phyloP scores from a whole-genome alignment of 768 basidiomycete genomes.

The Paxillus ammoniavirescens region DNA sequence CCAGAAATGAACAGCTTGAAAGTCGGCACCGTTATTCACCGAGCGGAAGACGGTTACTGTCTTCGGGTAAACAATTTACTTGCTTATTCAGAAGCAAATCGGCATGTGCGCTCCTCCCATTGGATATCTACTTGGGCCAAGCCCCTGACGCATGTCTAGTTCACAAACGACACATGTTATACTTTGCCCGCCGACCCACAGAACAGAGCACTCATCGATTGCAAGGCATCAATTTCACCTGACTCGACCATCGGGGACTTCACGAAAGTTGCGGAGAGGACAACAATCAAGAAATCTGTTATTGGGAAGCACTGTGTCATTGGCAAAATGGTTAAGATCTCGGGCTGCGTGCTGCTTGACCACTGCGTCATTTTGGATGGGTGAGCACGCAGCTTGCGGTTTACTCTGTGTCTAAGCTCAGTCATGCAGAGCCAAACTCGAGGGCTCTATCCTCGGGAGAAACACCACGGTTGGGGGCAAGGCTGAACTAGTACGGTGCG shows the following conservation, averaged over 20 bases:
- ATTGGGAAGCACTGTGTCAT: conserved; percentile 83
- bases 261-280: conserved; percentile 77
- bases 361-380: conserved; percentile 88
- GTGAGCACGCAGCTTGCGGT: conserved; percentile 35
- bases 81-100: conserved; percentile 77
- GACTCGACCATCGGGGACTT: conserved; percentile 84
- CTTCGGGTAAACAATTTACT: conserved; percentile 76
- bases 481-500: conserved; percentile 63
- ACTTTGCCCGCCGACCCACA: conserved; percentile 58
- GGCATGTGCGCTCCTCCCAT: conserved; percentile 51
- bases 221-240: conserved; percentile 77
- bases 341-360: conserved; percentile 81
- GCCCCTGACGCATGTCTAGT: conserved; percentile 31
- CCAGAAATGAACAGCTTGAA: conserved; percentile 48
- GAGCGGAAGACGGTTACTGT: conserved; percentile 50
- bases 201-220: conserved; percentile 68
- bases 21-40: conserved; percentile 63
- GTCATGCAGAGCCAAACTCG: conserved; percentile 62
- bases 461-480: conserved; percentile 71
- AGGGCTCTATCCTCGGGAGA: conserved; percentile 72
- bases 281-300: conserved; percentile 75
- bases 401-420: conserved; percentile 1
- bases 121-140: not conserved
- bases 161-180: conserved; percentile 51
- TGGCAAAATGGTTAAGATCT: conserved; percentile 81